Conservation (phyloP, 108 stramenopile species). For the Conticribra guillardii region DNA sequence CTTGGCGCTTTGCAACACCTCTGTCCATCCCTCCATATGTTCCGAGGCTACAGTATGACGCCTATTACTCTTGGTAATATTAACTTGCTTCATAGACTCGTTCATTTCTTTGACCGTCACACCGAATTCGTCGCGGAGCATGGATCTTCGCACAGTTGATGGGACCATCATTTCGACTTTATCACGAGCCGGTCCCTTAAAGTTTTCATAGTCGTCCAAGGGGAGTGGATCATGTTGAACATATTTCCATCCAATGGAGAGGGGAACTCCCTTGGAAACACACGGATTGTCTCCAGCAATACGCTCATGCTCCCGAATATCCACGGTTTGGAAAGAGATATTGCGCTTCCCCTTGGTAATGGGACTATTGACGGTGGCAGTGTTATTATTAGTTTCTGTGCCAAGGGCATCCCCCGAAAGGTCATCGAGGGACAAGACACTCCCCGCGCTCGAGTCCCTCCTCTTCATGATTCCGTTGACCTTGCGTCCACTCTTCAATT, state of each 20-base stretch:
- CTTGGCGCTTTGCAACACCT: constrained; percentile 39
- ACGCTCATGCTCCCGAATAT: constrained; percentile 57
- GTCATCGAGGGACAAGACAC: no score
- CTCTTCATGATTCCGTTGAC: constrained; percentile 28
- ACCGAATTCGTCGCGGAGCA: constrained; percentile 45
- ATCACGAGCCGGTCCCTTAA: constrained; percentile 47
- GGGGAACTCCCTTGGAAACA: constrained; percentile 51
- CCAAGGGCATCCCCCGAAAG: background rate
- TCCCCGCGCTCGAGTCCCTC: no score
- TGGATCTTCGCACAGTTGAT: constrained; percentile 26
- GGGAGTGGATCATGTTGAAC: constrained; percentile 31
- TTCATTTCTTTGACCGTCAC: constrained; percentile 40
- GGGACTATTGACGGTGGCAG: background rate
- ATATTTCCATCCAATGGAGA: constrained; percentile 52
- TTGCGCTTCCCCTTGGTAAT: constrained; percentile 4
- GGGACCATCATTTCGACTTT: constrained; percentile 56
- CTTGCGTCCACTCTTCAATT: constrained; percentile 18
- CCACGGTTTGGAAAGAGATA: constrained; percentile 26
- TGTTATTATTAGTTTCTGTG: background rate
- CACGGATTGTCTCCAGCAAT: constrained; percentile 58
- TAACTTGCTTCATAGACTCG: constrained; percentile 31
- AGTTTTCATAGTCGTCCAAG: constrained; percentile 41
- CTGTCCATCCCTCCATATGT: constrained; percentile 42
- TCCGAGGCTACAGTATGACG: constrained; percentile 36
- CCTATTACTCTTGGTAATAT: constrained; percentile 34